These are phyloP conservation scores for Collybia nuda DNA, from an alignment of 768 basidiomycete genomes.

Conservation along the genomic window DNA sequence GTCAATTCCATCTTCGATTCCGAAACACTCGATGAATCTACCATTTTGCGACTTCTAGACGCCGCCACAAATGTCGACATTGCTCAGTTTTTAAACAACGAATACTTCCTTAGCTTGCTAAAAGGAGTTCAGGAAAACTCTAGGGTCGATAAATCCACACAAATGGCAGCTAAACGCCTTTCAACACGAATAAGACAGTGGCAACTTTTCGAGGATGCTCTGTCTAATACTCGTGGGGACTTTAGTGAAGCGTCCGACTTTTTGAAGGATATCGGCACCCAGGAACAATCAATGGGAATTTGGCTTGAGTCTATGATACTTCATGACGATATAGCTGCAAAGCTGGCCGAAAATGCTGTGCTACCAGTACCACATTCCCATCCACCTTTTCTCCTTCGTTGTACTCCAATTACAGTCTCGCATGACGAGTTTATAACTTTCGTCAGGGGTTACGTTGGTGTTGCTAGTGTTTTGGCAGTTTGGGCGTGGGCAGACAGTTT, in stretches of 20 bases:
- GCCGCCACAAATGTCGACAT: conserved; percentile 68
- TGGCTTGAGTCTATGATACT: conserved; percentile 71
- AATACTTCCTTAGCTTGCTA: conserved; percentile 43
- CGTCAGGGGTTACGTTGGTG: conserved; percentile 65
- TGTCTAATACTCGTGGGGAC: conserved; percentile 53
- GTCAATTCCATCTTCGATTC: conserved; percentile 53
- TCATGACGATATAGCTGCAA: conserved; percentile 50
- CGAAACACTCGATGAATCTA: conserved; percentile 51
- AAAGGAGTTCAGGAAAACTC: conserved; percentile 34
- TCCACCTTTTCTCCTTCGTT: conserved; percentile 29
- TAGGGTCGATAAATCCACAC: conserved; percentile 37
- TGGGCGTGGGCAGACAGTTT: conserved; percentile 83
- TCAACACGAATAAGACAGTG: conserved; percentile 54
- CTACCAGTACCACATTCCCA: conserved; percentile 27
- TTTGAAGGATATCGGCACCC: conserved; percentile 59
- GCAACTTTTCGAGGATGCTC: conserved; percentile 58
- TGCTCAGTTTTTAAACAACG: conserved; percentile 48
- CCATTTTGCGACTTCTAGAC: conserved; percentile 55
- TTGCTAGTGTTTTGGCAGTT: conserved; percentile 65
- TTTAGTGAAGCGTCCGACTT: conserved; percentile 47
- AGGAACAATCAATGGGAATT: conserved; percentile 69
- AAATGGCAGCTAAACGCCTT: conserved; percentile 47
- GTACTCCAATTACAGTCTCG: conserved; percentile 17
- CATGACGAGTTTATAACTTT: conserved; percentile 65
- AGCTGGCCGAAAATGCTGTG: conserved; percentile 41